Conservation (phyloP, 2,329 filamentous ascomycete genomes). For the Aspergillus pseudoglaucus region DNA sequence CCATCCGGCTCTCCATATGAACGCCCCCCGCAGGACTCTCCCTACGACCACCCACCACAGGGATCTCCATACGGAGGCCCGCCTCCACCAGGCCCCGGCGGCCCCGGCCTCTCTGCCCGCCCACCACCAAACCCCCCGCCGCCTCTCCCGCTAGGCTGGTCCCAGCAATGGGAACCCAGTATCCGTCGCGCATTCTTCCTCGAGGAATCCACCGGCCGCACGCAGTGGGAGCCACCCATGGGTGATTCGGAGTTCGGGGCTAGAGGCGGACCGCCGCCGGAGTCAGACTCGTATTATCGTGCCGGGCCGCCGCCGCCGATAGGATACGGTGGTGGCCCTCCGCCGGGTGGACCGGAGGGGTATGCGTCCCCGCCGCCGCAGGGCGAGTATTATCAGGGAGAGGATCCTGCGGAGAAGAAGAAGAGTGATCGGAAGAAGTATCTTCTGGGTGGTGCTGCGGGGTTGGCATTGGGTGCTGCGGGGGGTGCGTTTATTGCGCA, state of each 20-base stretch:
- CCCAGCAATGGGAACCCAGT: constrained; percentile 56
- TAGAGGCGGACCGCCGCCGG: constrained; percentile 18
- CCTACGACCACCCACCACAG: background rate
- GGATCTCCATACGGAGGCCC: constrained; percentile 2
- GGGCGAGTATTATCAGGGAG: constrained; percentile 11
- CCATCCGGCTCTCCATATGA: constrained; percentile 5
- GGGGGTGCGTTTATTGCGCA: constrained; percentile 54
- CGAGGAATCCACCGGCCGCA: constrained; percentile 54
- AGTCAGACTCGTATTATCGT: constrained; percentile 14
- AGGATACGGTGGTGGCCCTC: constrained; percentile 4
- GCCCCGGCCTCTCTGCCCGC: constrained; percentile 20
- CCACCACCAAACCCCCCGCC: constrained; percentile 41
- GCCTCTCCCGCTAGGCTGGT: constrained; percentile 54
- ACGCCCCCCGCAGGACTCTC: background rate
- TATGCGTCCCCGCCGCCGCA: constrained; percentile 9
- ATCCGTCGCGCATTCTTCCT: constrained; percentile 60
- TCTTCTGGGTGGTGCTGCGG: constrained; percentile 52
- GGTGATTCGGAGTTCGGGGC: constrained; percentile 18
- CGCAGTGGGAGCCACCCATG: constrained; percentile 58
- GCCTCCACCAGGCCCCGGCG: constrained; percentile 6
- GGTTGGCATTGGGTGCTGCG: constrained; percentile 50
- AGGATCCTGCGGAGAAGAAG: constrained; percentile 28
- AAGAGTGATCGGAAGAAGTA: constrained; percentile 46
- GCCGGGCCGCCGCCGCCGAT: constrained; percentile 11
- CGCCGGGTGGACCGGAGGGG: constrained; percentile 3